Conservation (phyloP, 1,284 basidiomycete species). For the Meripilus lineatus region DNA sequence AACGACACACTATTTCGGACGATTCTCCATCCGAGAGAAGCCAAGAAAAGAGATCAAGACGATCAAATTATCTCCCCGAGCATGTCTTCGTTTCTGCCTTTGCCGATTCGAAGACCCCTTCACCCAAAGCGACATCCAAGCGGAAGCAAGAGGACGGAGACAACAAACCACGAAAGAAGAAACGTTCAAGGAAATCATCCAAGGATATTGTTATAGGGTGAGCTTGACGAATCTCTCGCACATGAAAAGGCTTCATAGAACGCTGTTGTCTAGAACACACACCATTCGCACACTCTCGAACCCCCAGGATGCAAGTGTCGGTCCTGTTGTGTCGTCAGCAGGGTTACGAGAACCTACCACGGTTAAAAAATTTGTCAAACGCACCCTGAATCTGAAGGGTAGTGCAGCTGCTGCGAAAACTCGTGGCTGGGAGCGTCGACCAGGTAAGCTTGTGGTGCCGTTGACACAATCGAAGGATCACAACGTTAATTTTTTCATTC, state of each 20-base stretch:
- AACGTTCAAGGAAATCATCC: conserved; percentile 15
- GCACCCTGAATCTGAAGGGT: conserved; percentile 25
- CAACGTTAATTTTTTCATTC: not conserved
- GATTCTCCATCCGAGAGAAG: not conserved
- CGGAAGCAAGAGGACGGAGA: conserved; percentile 7
- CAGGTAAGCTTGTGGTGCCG: conserved; percentile 19
- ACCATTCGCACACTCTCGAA: conserved; percentile 27
- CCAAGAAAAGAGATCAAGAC: conserved; percentile 36
- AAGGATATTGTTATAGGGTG: conserved; percentile 31
- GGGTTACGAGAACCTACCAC: conserved; percentile 19
- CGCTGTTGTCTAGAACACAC: conserved; percentile 19
- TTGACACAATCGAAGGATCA: not conserved
- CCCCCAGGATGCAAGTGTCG: conserved; percentile 10
- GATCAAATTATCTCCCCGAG: conserved; percentile 30
- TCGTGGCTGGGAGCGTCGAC: conserved; percentile 30
- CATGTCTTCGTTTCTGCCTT: conserved; percentile 31
- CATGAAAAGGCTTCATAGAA: not conserved
- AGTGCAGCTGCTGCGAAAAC: conserved; percentile 14
- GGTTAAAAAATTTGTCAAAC: conserved; percentile 23
- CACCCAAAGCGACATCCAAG: conserved; percentile 5
- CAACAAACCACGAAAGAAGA: conserved; percentile 19
- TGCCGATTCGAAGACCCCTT: conserved; percentile 17
- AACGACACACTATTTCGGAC: no score
- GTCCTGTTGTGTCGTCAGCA: conserved; percentile 11
- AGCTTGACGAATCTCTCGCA: conserved; percentile 7